phyloP scores from a whole-genome alignment of 768 basidiomycete species.

The Cyclocybe cylindracea region DNA sequence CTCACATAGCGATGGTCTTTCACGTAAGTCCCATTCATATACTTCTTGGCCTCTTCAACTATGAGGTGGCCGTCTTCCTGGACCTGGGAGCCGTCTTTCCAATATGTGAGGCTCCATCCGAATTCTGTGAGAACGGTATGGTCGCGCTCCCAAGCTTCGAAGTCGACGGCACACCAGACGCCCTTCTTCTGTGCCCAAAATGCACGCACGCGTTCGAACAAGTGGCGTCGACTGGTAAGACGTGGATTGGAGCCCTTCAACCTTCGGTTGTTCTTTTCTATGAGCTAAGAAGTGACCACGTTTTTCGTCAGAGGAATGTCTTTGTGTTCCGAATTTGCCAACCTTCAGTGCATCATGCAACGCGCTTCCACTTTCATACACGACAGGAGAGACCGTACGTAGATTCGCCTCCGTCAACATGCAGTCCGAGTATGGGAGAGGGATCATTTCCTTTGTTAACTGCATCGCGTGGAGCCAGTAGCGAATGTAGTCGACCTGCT shows the following conservation, averaged over 20 bases:
- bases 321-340: not conserved
- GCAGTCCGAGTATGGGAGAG: conserved; percentile 78
- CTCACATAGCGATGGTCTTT: conserved; percentile 60
- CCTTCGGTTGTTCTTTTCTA: conserved; percentile 80
- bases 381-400: conserved; percentile 56
- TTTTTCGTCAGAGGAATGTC: not conserved
- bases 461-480: conserved; percentile 82
- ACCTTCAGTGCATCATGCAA: conserved; percentile 67
- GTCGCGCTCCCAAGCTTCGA: conserved; percentile 83
- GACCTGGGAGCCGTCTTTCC: conserved; percentile 51
- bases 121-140: conserved; percentile 78
- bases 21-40: conserved; percentile 64
- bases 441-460: conserved; percentile 62
- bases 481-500: conserved; percentile 81
- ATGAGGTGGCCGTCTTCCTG: conserved; percentile 60
- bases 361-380: conserved; percentile 53
- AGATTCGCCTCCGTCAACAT: conserved; percentile 64
- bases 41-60: conserved; percentile 59
- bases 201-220: conserved; percentile 68
- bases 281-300: conserved; percentile 44
- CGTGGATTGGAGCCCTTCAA: conserved; percentile 63
- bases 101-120: conserved; percentile 68
- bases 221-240: conserved; percentile 55
- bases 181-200: conserved; percentile 66
- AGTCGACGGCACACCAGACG: conserved; percentile 77